phyloP scores from a whole-genome alignment of 805 yeast genomes.

The Candida mattraensis region DNA sequence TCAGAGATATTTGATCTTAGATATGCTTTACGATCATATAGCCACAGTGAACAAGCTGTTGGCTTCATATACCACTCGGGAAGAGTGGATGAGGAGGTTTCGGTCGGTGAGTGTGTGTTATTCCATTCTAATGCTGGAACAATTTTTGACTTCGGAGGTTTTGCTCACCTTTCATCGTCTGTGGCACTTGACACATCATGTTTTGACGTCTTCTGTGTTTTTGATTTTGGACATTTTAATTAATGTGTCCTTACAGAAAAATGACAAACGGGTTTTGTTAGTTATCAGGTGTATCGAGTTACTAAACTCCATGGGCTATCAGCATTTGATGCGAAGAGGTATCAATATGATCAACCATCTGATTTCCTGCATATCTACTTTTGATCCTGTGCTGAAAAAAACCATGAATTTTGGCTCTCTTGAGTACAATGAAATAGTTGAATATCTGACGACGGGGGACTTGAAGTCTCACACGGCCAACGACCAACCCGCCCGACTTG shows the following conservation, averaged over 20 bases:
- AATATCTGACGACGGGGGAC: too few relatives aligned
- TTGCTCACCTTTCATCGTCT: slow-evolving; percentile 1
- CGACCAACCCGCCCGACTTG: too few relatives aligned
- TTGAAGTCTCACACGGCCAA: too few relatives aligned
- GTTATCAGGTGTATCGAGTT: slow-evolving; percentile 3
- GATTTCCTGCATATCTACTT: slow-evolving; percentile 4
- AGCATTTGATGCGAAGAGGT: slow-evolving; percentile 5
- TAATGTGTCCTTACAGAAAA: slow-evolving; percentile 5
- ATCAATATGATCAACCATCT: slow-evolving; percentile 1
- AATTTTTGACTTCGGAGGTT: slow-evolving; percentile 2
- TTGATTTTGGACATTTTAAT: slow-evolving; percentile 5
- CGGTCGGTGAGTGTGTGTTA: slow-evolving; percentile 4
- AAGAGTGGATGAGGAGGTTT: slow-evolving; percentile 6
- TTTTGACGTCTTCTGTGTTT: slow-evolving; percentile 4
- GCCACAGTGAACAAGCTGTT: slow-evolving; percentile 3
- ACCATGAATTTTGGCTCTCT: too few relatives aligned
- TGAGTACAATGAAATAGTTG: too few relatives aligned
- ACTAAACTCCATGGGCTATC: slow-evolving; percentile 3
- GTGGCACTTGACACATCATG: slow-evolving; percentile 4
- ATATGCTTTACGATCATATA: slow-evolving; percentile 3
- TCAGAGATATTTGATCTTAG: slow-evolving; percentile 2
- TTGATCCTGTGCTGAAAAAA: too few relatives aligned
- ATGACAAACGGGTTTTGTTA: slow-evolving; percentile 4
- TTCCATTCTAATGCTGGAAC: slow-evolving; percentile 3
- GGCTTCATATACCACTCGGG: background rate